Conservation (phyloP, 371 early-diverging fungal species). For the Mucor velutinosus region DNA sequence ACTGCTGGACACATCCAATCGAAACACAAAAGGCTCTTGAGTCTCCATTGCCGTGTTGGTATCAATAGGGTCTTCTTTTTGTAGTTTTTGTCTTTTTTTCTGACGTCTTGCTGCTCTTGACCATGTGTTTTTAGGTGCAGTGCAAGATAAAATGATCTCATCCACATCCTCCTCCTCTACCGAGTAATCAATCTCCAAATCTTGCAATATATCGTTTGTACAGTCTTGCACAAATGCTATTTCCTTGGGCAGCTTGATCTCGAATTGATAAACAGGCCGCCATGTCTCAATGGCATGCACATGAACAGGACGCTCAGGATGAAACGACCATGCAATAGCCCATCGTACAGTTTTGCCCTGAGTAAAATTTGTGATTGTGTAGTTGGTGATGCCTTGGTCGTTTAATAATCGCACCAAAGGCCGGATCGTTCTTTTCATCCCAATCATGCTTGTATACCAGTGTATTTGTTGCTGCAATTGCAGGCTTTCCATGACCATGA, state of each 20-base stretch:
- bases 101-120: constrained; percentile 50
- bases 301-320: constrained; percentile 32
- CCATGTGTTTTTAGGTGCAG: constrained; percentile 47
- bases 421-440: constrained; percentile 53
- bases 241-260: constrained; percentile 14
- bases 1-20: constrained; percentile 18
- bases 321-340: constrained; percentile 71
- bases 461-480: constrained; percentile 33
- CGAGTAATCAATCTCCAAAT: constrained; percentile 31
- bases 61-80: background rate
- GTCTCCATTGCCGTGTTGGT: too few relatives aligned
- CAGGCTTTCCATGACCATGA: constrained; percentile 63
- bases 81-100: constrained; percentile 26
- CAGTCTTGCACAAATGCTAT: constrained; percentile 7
- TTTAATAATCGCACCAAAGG: constrained; percentile 40
- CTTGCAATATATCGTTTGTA: constrained; percentile 26
- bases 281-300: constrained; percentile 26
- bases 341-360: constrained; percentile 66
- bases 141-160: constrained; percentile 16
- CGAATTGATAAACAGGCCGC: constrained; percentile 37
- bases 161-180: constrained; percentile 3
- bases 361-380: constrained; percentile 52
- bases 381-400: constrained; percentile 41
- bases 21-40: constrained; percentile 22
- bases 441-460: constrained; percentile 74